A percentile compares a stretch with the other conserved stretches of the same genome.
These are phyloP conservation scores for Hypoxylon sp. DNA, from an alignment of 2,329 filamentous ascomycete genomes.

Conservation along the genomic window DNA sequence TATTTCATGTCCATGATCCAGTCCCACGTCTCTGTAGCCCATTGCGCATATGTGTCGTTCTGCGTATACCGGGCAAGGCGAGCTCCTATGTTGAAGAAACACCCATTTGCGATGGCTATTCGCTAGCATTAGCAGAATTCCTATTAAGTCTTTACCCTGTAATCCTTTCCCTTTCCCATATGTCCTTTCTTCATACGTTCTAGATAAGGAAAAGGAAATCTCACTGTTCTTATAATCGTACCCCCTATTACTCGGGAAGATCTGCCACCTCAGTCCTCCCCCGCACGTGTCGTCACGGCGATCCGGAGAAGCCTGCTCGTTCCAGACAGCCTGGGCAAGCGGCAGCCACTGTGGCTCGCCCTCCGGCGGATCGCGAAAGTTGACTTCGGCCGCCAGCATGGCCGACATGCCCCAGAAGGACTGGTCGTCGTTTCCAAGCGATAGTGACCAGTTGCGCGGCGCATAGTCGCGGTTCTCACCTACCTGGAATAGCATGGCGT, in stretches of 20 bases:
- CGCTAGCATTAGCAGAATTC: conserved; percentile 17
- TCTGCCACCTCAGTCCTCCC: conserved; percentile 77
- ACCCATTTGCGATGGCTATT: conserved; percentile 62
- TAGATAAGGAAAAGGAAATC: conserved; percentile 18
- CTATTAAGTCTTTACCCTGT: background rate
- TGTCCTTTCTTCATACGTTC: background rate
- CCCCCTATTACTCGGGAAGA: conserved; percentile 71
- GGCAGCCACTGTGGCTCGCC: conserved; percentile 72
- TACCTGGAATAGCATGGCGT: conserved; percentile 62
- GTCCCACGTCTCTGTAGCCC: conserved; percentile 71
- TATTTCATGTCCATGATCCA: conserved; percentile 64
- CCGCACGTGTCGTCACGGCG: conserved; percentile 72
- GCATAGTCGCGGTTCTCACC: conserved; percentile 62
- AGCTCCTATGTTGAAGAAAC: conserved; percentile 66
- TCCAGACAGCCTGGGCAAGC: conserved; percentile 75
- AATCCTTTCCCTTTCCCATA: background rate
- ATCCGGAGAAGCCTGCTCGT: conserved; percentile 67
- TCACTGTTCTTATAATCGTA: conserved; percentile 62
- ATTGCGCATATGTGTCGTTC: conserved; percentile 73
- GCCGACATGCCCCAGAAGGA: conserved; percentile 76
- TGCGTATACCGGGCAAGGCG: conserved; percentile 75
- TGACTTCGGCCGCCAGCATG: conserved; percentile 72
- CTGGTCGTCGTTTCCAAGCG: conserved; percentile 69
- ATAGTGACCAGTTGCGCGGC: conserved; percentile 60
- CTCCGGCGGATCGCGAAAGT: conserved; percentile 67